Evolutionary conservation across 345 rosid species (phyloP), one percentile per base, ranked within the genome.

Genomic region (Salix purpurea): DNA sequence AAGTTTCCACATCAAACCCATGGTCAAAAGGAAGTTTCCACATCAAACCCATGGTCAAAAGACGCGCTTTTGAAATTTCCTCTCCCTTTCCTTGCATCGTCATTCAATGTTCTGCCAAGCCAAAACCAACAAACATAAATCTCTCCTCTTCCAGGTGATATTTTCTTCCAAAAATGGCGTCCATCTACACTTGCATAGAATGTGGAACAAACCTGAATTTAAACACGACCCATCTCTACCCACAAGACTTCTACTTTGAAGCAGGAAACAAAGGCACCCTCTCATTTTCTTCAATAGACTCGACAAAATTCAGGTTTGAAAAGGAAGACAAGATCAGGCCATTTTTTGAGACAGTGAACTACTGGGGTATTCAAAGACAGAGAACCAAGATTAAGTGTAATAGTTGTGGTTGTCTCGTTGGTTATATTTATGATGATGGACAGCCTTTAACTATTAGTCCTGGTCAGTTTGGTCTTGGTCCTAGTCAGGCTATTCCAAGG

Each of bases 211-310:
- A 93, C 76, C 94, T 95, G 4, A 90, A 89, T 80, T 86, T 93
- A 46, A 87, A 83, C 80, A 77, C 88, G 10, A 50, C 40, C 77
- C 86, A 86, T 74, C 83, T 95, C 67, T 93, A 84, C 71, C 97
- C 98, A 2, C 79, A 88, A 1, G 92, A 87, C 75, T 85, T 90
- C 90, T 95, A 87, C 86, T 93, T 95, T 87, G 97, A 91, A 78
- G 99, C 99, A 30, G 99, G 97, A 2, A 93, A 93, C 92, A 93
- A 93, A 76, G 89, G 86, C 70, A 83, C 97, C 9, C 76, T 89
- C 46, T 95, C 97, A 26, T 95, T 93, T 89, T 79, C 97, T 71
- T 72, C 79, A 73, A 71, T 91, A 73, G 94, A 95, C 89, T 16
- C 88, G 79, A 77, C 90, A 66, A 90, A 86, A 74, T 90, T 95